These are phyloP conservation scores for Phialophora expanda DNA, from an alignment of 2,329 filamentous ascomycete genomes.

Conservation along the genomic window DNA sequence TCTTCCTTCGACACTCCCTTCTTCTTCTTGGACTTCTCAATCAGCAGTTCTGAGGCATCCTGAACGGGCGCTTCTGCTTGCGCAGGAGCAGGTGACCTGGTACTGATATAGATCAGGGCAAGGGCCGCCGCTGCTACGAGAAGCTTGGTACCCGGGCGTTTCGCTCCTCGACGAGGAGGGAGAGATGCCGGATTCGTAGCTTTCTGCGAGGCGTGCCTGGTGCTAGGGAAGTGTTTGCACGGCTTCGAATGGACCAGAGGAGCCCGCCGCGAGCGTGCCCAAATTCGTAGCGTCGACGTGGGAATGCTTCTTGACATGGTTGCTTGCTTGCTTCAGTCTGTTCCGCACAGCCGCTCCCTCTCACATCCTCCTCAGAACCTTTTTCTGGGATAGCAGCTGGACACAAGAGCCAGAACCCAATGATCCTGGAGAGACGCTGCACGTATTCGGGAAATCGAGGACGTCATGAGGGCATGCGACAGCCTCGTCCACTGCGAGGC, in stretches of 20 bases:
- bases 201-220: constrained; percentile 21
- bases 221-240: constrained; percentile 12
- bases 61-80: constrained; percentile 56
- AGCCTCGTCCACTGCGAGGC: not conserved
- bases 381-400: not conserved
- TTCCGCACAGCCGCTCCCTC: constrained; percentile 12
- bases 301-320: constrained; percentile 25
- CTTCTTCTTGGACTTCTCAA: constrained; percentile 69
- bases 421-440: not conserved
- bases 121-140: constrained; percentile 51
- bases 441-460: constrained; percentile 21
- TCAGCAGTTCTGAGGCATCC: constrained; percentile 63
- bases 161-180: constrained; percentile 7
- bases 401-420: not conserved
- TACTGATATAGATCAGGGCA: constrained; percentile 46
- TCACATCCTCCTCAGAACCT: not conserved
- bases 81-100: constrained; percentile 44
- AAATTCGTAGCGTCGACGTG: constrained; percentile 15
- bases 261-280: constrained; percentile 17
- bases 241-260: constrained; percentile 1
- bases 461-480: constrained; percentile 19
- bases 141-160: constrained; percentile 39
- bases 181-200: not conserved
- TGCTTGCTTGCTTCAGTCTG: constrained; percentile 8
- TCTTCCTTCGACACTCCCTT: constrained; percentile 67